Percentiles rank a stretch among this genome's conserved stretches.
Conservation (phyloP, 371 early-diverging fungal species). For the Massospora cicadina region DNA sequence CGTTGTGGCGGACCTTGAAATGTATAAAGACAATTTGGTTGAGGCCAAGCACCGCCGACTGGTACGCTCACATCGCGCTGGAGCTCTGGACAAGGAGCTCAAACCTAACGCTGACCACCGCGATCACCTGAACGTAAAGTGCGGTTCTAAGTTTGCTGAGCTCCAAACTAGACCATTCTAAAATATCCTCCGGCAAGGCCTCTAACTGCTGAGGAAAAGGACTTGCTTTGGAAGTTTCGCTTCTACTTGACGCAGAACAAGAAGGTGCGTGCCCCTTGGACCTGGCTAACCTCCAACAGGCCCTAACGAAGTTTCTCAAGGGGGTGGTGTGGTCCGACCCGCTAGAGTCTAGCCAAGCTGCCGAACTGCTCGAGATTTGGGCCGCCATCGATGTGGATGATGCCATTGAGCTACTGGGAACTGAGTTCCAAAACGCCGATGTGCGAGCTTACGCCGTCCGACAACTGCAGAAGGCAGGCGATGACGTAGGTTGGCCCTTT, state of each 20-base stretch:
- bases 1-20: slow-evolving; percentile 37
- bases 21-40: slow-evolving; percentile 66
- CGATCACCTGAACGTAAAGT: slow-evolving; percentile 69
- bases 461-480: slow-evolving; percentile 76
- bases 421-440: slow-evolving; percentile 57
- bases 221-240: slow-evolving; percentile 91
- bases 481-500: slow-evolving; percentile 39
- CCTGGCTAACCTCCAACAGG: slow-evolving; percentile 23
- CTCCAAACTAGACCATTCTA: slow-evolving; percentile 50
- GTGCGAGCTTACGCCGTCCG: slow-evolving; percentile 79
- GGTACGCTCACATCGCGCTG: slow-evolving; percentile 76
- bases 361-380: slow-evolving; percentile 72
- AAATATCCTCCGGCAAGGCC: slow-evolving; percentile 75
- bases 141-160: not conserved
- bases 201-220: slow-evolving; percentile 71
- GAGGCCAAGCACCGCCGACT: slow-evolving; percentile 92
- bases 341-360: slow-evolving; percentile 78
- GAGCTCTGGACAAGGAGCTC: slow-evolving; percentile 75
- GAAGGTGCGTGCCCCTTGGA: slow-evolving; percentile 25
- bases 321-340: slow-evolving; percentile 90
- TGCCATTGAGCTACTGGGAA: slow-evolving; percentile 80
- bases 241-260: slow-evolving; percentile 83
- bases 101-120: slow-evolving; percentile 87
- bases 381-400: slow-evolving; percentile 84
- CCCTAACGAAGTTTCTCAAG: slow-evolving; percentile 88